These are phyloP conservation scores for Phytophthora podocarpi DNA, from an alignment of 352 stramenopile species.

Conservation along the genomic window DNA sequence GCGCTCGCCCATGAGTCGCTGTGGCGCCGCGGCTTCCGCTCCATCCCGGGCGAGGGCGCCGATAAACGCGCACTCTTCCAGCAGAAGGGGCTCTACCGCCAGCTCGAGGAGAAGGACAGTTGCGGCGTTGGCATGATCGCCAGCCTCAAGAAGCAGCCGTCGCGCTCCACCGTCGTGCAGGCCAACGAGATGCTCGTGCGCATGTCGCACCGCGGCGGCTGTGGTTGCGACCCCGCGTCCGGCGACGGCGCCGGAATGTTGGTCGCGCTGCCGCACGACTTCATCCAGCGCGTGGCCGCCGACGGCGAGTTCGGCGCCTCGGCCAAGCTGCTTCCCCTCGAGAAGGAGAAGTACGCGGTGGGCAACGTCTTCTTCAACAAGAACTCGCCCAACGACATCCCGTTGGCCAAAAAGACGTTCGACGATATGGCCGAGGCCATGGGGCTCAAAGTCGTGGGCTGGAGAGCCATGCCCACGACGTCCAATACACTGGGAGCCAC, in stretches of 20 bases:
- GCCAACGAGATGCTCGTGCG: conserved; percentile 97
- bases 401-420: conserved; percentile 90
- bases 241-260: conserved; percentile 94
- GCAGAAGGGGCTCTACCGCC: conserved; percentile 61
- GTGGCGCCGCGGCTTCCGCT: conserved; percentile 47
- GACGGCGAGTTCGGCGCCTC: conserved; percentile 73
- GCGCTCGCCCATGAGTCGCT: conserved; percentile 9
- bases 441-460: conserved; percentile 93
- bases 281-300: conserved; percentile 87
- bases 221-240: conserved; percentile 95
- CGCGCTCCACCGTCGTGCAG: conserved; percentile 91
- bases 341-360: conserved; percentile 90
- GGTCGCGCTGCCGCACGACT: conserved; percentile 96
- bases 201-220: conserved; percentile 95
- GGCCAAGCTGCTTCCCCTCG: conserved; percentile 42
- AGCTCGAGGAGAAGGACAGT: conserved; percentile 62
- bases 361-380: conserved; percentile 92
- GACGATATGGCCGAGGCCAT: conserved; percentile 79
- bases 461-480: conserved; percentile 93
- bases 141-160: conserved; percentile 94
- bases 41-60: conserved; percentile 43
- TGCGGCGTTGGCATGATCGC: conserved; percentile 97
- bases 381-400: conserved; percentile 72
- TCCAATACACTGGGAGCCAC: conserved; percentile 94
- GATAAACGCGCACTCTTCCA: conserved; percentile 68